phyloP scores from a whole-genome alignment of 768 basidiomycete genomes.

The Termitomyces sp. region DNA sequence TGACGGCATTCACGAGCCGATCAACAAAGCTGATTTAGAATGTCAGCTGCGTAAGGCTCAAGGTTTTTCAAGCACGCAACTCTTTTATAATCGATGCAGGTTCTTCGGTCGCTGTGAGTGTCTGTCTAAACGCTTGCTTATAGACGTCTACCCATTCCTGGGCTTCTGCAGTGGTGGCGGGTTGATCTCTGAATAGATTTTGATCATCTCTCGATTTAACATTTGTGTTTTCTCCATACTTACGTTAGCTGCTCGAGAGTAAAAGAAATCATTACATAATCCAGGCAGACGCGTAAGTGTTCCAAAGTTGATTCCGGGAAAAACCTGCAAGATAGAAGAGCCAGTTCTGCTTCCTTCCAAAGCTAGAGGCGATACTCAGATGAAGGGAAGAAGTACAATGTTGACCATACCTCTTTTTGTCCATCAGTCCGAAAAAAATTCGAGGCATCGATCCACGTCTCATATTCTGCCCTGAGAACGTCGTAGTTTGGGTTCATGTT shows the following conservation, averaged over 20 bases:
- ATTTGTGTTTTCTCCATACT: not conserved
- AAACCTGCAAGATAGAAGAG: not conserved
- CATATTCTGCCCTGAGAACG: conserved; percentile 5
- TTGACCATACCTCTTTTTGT: conserved; percentile 3
- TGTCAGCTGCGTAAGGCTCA: not conserved
- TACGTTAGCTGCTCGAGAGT: conserved; percentile 10
- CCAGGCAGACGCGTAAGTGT: conserved; percentile 2
- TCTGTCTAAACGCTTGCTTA: conserved; percentile 4
- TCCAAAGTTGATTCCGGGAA: conserved; percentile 2
- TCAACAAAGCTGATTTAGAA: not conserved
- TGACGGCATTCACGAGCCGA: not conserved
- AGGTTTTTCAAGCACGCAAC: not conserved
- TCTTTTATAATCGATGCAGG: conserved; percentile 2
- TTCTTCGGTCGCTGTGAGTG: not conserved
- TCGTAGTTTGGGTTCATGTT: conserved; percentile 2
- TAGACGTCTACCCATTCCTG: conserved; percentile 6
- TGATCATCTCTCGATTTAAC: not conserved
- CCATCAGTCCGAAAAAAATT: not conserved
- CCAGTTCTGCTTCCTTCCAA: not conserved
- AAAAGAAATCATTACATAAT: conserved; percentile 5
- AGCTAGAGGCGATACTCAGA: not conserved
- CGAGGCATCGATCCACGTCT: conserved; percentile 7
- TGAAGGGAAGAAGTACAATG: not conserved
- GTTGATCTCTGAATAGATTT: conserved; percentile 2
- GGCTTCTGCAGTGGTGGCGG: conserved; percentile 1